phyloP scores from a whole-genome alignment of 768 basidiomycete genomes.

The Boletus eberwhitei region DNA sequence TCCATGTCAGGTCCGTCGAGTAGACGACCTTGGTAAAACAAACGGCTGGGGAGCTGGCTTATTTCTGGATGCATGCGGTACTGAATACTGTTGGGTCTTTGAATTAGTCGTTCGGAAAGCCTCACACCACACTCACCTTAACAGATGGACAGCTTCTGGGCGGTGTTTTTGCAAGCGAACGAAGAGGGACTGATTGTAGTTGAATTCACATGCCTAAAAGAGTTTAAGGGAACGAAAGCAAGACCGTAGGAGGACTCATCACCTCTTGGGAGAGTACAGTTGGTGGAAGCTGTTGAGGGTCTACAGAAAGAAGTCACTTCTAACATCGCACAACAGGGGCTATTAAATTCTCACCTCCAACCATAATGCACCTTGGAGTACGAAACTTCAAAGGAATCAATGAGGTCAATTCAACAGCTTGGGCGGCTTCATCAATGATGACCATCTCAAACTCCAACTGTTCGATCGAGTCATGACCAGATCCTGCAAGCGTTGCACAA shows the following conservation, averaged over 20 bases:
- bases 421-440: slow-evolving; percentile 97
- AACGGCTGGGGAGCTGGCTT: slow-evolving; percentile 78
- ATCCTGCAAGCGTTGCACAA: slow-evolving; percentile 89
- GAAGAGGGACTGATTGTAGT: slow-evolving; percentile 90
- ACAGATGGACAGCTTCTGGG: slow-evolving; percentile 82
- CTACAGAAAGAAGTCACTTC: slow-evolving; percentile 31
- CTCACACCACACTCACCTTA: slow-evolving; percentile 57
- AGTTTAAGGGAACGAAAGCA: slow-evolving; percentile 14
- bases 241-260: slow-evolving; percentile 23
- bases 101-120: background rate
- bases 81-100: slow-evolving; percentile 67
- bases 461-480: slow-evolving; percentile 85
- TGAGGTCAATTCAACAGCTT: slow-evolving; percentile 92
- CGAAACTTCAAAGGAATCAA: slow-evolving; percentile 92
- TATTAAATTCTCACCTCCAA: slow-evolving; percentile 58
- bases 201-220: slow-evolving; percentile 57
- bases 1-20: slow-evolving; percentile 90
- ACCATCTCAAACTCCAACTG: slow-evolving; percentile 90
- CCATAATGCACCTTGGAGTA: slow-evolving; percentile 83
- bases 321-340: background rate
- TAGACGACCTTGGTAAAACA: slow-evolving; percentile 82
- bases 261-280: slow-evolving; percentile 74
- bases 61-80: slow-evolving; percentile 99
- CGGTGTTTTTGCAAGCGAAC: slow-evolving; percentile 81
- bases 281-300: slow-evolving; percentile 94